Evolutionary conservation across 345 rosid species (phyloP), one percentile per base, ranked within the genome.

Genomic region (Excoecaria cochinchinensis): DNA sequence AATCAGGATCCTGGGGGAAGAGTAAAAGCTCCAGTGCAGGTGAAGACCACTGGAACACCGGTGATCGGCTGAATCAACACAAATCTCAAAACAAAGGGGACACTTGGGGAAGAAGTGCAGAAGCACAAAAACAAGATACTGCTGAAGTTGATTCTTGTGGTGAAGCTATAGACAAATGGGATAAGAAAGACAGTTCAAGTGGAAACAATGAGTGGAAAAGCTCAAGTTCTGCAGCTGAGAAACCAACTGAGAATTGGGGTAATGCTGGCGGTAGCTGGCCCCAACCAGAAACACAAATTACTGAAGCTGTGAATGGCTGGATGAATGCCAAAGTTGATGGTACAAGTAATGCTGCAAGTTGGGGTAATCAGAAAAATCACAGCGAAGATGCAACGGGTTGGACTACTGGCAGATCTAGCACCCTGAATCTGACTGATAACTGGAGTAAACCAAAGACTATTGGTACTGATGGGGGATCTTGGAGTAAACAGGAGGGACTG

Each of bases 1-100:
- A 71, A 53, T 61, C 74, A 59, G 80, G 80, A 38, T 77, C 79
- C 4, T 75, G 72, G 78, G 82, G 53, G 21, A 82, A 78, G 36
- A 67, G 59, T 40, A 74, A 52, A 53, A 53, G 71, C 70, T 67
- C 67, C 4, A 17, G 4, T 64, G 39, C 74, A 36, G 75, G 48
- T 25, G 70, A 53, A 38, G 70, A 55, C 22, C 1, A 31, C 63
- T 73, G 55, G 75, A 70, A 69, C 19, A 63, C 62, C 19, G 71
- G 3, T 51, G 25, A 38, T 17, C 52, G 25, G 10, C 50, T 53
- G 74, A 78, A 74, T 53, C 74, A 50, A 22, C 70, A 44, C 42
- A 78, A 68, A 68, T 62, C 58, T 12, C 56, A 73, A 61, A 71
- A 51, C n/a, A 52, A 55, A 50, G 77, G 24, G 1, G 36, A 38